Conservation (phyloP, 2,329 filamentous ascomycete genomes). For the Botrytis aclada region DNA sequence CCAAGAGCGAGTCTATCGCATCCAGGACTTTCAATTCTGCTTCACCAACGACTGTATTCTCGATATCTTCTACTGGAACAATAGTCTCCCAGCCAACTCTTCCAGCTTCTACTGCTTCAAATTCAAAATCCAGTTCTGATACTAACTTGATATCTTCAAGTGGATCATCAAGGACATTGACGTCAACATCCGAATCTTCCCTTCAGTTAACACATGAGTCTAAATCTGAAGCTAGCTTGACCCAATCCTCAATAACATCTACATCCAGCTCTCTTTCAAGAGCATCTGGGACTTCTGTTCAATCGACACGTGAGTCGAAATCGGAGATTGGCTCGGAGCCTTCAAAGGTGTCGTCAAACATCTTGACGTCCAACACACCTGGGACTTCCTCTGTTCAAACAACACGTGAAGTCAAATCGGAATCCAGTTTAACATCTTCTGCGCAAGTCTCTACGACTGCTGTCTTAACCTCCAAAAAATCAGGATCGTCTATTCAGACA, state of each 20-base stretch:
- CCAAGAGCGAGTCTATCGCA: background rate
- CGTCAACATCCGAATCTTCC: constrained; percentile 1
- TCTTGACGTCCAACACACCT: background rate
- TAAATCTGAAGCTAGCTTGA: background rate
- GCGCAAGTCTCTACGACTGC: background rate
- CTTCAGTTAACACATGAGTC: background rate
- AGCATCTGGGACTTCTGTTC: background rate
- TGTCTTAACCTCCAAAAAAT: background rate
- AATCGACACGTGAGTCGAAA: background rate
- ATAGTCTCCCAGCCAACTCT: background rate
- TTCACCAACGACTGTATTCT: background rate
- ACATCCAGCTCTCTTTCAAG: background rate
- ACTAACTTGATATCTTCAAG: background rate
- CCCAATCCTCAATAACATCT: background rate
- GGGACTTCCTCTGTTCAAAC: background rate
- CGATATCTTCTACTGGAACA: background rate
- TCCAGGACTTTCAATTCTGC: background rate
- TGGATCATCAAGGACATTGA: background rate
- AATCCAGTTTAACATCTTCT: background rate
- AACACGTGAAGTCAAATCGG: background rate
- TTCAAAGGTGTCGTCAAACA: background rate
- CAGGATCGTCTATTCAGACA: background rate
- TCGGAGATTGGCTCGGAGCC: background rate
- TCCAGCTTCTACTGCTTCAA: background rate
- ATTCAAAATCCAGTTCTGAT: background rate